Conservation (phyloP, 306 rosid genomes). For the Leucaena leucocephala region DNA sequence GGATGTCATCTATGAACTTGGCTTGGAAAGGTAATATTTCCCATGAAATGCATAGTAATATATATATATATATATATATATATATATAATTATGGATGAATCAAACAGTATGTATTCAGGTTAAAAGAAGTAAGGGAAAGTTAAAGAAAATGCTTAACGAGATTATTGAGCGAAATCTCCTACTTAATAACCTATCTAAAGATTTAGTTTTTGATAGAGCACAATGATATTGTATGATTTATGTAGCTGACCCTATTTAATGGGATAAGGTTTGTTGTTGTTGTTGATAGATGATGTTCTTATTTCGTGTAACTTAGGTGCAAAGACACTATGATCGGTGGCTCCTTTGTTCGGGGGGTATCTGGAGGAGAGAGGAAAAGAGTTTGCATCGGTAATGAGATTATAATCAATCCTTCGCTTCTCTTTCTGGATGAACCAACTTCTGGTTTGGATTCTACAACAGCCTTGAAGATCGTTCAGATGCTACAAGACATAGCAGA, state of each 20-base stretch:
- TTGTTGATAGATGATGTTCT: constrained; percentile 10
- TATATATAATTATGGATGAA: no score
- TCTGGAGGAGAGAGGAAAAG: constrained; percentile 99
- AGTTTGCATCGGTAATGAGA: constrained; percentile 92
- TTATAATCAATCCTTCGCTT: constrained; percentile 87
- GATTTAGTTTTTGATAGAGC: no score
- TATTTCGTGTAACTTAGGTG: constrained; percentile 55
- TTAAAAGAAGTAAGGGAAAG: no score
- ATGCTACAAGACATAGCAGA: constrained; percentile 93
- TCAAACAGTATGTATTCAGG: no score
- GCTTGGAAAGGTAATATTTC: constrained; percentile 75
- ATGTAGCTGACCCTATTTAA: no score
- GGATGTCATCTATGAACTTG: constrained; percentile 87
- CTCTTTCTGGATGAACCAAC: constrained; percentile 95
- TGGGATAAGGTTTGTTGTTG: no score
- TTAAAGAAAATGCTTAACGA: no score
- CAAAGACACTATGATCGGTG: constrained; percentile 97
- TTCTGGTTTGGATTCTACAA: constrained; percentile 98
- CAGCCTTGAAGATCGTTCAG: constrained; percentile 89
- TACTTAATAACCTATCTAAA: no score
- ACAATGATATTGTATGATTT: no score
- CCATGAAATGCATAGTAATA: neutral
- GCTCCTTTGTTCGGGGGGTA: constrained; percentile 88
- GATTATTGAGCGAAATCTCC: no score
- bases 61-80: neutral